Conservation (phyloP, 108 stramenopile species). For the Fragilaria crotonensis region DNA sequence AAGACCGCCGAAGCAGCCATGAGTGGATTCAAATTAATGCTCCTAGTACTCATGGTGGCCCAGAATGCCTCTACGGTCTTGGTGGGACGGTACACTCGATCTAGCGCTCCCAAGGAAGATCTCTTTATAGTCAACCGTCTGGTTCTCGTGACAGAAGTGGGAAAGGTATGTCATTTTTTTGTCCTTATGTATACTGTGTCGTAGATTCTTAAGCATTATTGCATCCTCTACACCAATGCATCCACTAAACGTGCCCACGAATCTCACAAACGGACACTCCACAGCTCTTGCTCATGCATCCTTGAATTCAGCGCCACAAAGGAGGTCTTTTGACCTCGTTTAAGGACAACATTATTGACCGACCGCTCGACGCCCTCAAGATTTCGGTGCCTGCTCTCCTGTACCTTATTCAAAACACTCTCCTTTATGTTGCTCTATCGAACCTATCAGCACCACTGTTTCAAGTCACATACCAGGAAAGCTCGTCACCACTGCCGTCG, state of each 20-base stretch:
- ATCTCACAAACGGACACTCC: no score
- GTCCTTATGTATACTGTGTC: no score
- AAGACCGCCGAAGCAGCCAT: not conserved
- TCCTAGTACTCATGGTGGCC: constrained; percentile 68
- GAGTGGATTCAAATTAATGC: constrained; percentile 39
- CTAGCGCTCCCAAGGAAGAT: constrained; percentile 45
- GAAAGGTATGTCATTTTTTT: constrained; percentile 25
- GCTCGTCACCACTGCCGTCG: constrained; percentile 89
- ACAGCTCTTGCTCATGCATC: constrained; percentile 46
- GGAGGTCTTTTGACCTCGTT: constrained; percentile 51
- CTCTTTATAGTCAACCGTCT: constrained; percentile 74
- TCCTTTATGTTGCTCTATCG: constrained; percentile 88
- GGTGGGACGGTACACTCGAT: constrained; percentile 69
- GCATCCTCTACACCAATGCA: not conserved
- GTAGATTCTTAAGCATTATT: no score
- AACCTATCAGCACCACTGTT: constrained; percentile 93
- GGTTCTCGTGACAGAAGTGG: constrained; percentile 62
- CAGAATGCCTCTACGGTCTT: constrained; percentile 75
- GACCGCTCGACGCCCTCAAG: constrained; percentile 77
- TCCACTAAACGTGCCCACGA: not conserved
- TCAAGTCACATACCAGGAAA: constrained; percentile 95
- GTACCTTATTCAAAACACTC: constrained; percentile 91
- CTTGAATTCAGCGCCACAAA: constrained; percentile 52
- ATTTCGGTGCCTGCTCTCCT: constrained; percentile 88
- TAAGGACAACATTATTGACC: constrained; percentile 51